Base-by-base conservation (phyloP, 2,329 filamentous ascomycete species). In the Neonectria sp. region DNA sequence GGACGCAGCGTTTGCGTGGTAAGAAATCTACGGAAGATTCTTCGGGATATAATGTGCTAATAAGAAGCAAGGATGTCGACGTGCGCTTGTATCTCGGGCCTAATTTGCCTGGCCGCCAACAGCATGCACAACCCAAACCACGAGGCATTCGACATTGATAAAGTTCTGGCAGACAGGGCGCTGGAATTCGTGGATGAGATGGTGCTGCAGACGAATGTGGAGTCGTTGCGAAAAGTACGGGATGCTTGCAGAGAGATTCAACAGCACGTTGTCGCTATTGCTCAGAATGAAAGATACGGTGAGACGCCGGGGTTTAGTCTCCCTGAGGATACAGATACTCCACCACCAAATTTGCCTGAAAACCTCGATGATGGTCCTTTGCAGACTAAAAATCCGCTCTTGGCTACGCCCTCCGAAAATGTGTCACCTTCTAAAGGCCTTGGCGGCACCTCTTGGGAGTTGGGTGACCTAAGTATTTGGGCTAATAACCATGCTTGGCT, bases 1-100 rank as follows among this genome's bases (percentile, higher is more conserved):
- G 3, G 62, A 65, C 21, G 4, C 37, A 4, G 59, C 56, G 2
- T 65, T 60, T 24, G 25, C 60, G 2, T 60, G 62, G 62, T 60
- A 45, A 40, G 49, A 11, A 31, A 29, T 21, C 31, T 15, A 13
- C 8, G 17, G 29, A 5, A 24, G 4, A 4, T n/a, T 33, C 43
- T 21, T 24, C 8, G 12, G 15, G 24, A 7, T 15, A 9, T 15
- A 29, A 15, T 27, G 15, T 33, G n/a, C 33, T 53, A 9, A 35
- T n/a, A 11, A 7, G 5, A 11, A 1, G 24, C 29, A 15, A 65
- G 62, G 62, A 65, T 65, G 62, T 60, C 62, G 9, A 25, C 35
- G 13, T 65, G 56, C 46, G 24, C 51, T 3, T 65, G 43, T 17
- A 55, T 60, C 21, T 27, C 62, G 13, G 43, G 37, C 11, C 31